phyloP scores from a whole-genome alignment of 2,329 filamentous ascomycete species.

The Stenocarpella maydis region DNA sequence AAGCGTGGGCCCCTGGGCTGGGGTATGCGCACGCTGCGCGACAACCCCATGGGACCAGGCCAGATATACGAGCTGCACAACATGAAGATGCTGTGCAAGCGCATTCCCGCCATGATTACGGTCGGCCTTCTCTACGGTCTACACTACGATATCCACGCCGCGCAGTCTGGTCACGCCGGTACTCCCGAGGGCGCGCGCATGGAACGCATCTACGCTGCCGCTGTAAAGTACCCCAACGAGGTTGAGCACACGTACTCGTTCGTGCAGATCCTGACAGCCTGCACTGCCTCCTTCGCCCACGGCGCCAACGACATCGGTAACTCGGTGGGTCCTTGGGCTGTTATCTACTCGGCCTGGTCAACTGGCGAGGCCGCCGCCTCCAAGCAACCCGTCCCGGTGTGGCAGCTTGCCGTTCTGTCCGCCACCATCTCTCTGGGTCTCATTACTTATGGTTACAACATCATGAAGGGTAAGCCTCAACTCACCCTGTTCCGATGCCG shows the following conservation, averaged over 20 bases:
- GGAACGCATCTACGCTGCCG: constrained; percentile 70
- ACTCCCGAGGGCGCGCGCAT: constrained; percentile 79
- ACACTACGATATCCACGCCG: constrained; percentile 83
- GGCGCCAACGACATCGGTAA: constrained; percentile 82
- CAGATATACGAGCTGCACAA: constrained; percentile 79
- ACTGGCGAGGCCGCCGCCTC: constrained; percentile 67
- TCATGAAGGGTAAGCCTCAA: constrained; percentile 73
- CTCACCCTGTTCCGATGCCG: not conserved
- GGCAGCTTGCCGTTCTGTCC: constrained; percentile 78
- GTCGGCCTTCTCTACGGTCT: constrained; percentile 74
- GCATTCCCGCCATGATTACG: constrained; percentile 73
- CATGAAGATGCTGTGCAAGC: constrained; percentile 68
- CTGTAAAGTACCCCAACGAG: constrained; percentile 73
- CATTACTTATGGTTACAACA: constrained; percentile 82
- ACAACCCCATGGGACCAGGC: constrained; percentile 77
- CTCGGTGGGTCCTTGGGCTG: constrained; percentile 74
- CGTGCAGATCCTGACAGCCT: constrained; percentile 72
- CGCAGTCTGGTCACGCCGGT: constrained; percentile 73
- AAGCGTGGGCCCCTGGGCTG: constrained; percentile 76
- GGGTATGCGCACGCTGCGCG: constrained; percentile 80
- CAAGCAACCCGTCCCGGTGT: constrained; percentile 74
- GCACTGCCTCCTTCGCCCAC: constrained; percentile 78
- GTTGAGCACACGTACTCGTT: constrained; percentile 76
- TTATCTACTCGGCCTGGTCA: constrained; percentile 73
- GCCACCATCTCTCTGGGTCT: constrained; percentile 71